Base-by-base conservation (phyloP, 345 rosid species). In the Euclidium syriacum region DNA sequence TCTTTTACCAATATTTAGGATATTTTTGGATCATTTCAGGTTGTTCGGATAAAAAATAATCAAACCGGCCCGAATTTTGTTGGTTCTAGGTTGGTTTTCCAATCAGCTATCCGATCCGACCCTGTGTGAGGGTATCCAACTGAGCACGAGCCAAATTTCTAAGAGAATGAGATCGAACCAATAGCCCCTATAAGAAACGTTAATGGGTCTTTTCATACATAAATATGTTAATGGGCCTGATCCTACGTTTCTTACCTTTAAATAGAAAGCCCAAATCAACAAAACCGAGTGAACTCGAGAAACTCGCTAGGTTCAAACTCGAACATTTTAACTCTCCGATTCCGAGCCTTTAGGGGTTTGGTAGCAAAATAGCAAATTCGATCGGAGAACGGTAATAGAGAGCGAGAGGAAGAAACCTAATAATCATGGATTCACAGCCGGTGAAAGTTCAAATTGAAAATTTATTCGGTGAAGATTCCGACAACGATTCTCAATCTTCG, bases 381-480 rank as follows among this genome's bases (percentile, higher is more conserved):
- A 70, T 70, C 58, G 69, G 63, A 52, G 3, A 20, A 39, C 60
- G 40, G 41, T n/a, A n/a, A 43, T 33, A 32, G 39, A 43, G 58
- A 14, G 1, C 10, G 5, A 51, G 23, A 53, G 34, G n/a, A n/a
- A 47, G 40, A 18, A 11, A 47, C 58, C 64, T 27, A 69, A 49
- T 47, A 36, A 1, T 38, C n/a, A 71, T 64, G 65, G 70, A 52
- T 50, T 33, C 64, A 41, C 62, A 60, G 27, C 71, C 56, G 55
- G 12, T 8, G 62, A 58, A 35, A 52, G 58, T 62, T 6, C 34
- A 30, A 11, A 52, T 73, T 51, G 46, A 27, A 11, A 82, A 75
- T 55, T 38, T 84, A 24, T 84, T 79, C 62, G 90, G 86, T 0
- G 84, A 81, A 39, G 77, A 76, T 25, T 71, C 51, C 42, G 71